Conservation (phyloP, 2,329 filamentous ascomycete species). For the Neofusicoccum parvum region DNA sequence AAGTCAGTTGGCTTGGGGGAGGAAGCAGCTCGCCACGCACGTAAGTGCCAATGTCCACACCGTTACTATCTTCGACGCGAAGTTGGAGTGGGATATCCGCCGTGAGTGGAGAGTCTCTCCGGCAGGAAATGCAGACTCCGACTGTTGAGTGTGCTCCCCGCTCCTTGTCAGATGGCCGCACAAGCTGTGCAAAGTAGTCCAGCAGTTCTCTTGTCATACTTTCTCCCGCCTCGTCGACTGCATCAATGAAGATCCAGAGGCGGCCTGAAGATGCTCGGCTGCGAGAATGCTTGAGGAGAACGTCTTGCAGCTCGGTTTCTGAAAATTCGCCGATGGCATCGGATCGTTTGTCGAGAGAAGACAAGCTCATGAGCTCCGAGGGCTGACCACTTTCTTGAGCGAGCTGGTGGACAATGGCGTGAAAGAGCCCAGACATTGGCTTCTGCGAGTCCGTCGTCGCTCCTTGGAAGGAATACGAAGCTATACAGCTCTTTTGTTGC, state of each 20-base stretch:
- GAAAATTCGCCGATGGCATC: background rate
- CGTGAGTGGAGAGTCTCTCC: background rate
- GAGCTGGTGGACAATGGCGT: background rate
- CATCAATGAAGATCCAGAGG: conserved; percentile 5
- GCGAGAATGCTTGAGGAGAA: background rate
- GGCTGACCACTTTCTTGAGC: background rate
- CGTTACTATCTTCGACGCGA: background rate
- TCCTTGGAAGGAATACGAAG: conserved; percentile 1
- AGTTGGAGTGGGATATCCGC: background rate
- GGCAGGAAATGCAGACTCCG: background rate
- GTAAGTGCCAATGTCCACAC: background rate
- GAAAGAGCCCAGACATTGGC: background rate
- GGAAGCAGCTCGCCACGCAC: background rate
- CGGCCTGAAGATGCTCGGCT: no score
- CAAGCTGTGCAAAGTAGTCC: background rate
- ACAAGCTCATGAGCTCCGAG: background rate
- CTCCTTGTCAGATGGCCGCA: no score
- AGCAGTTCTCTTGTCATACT: background rate
- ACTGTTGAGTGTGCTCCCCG: background rate
- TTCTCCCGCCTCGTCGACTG: background rate
- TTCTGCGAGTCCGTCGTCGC: background rate
- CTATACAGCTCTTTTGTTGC: background rate
- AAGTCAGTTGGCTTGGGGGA: background rate
- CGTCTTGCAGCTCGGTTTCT: conserved; percentile 5
- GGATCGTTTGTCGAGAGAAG: no score